Evolutionary conservation across 352 stramenopile genomes (phyloP).

Genomic region (Phytopythium ostracodes): DNA sequence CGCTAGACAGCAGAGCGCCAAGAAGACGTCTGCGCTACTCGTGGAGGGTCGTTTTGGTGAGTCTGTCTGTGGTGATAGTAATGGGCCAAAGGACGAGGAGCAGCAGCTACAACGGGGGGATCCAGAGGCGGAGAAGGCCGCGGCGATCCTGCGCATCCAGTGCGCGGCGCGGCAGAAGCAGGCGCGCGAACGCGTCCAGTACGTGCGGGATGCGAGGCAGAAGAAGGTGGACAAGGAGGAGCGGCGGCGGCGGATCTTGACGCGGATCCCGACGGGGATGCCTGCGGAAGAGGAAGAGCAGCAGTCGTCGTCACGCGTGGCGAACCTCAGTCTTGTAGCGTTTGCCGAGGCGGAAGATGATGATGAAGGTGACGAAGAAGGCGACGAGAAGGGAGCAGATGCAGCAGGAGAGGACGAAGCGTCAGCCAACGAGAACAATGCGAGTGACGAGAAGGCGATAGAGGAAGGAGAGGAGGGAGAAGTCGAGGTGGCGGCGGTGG

Average conservation of each 20-base stretch:
- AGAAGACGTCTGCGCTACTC: constrained; percentile 10
- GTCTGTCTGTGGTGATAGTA: neutral
- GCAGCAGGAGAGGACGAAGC: neutral
- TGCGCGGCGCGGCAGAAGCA: constrained; percentile 48
- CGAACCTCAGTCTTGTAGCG: neutral
- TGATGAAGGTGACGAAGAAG: constrained; percentile 1
- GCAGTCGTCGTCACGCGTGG: neutral
- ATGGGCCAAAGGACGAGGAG: neutral
- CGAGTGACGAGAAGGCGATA: neutral
- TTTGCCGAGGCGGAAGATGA: constrained; percentile 3
- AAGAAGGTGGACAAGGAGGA: constrained; percentile 6
- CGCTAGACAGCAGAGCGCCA: constrained; percentile 26
- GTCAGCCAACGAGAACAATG: neutral
- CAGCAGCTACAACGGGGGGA: neutral
- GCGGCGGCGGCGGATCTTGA: constrained; percentile 5
- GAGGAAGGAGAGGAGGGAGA: neutral
- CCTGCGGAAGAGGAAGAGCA: constrained; percentile 7
- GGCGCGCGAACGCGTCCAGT: constrained; percentile 31
- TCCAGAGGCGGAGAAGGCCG: constrained; percentile 13
- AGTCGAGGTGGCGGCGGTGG: neutral
- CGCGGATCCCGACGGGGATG: constrained; percentile 25
- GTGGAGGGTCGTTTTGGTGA: constrained; percentile 8
- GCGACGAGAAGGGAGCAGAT: constrained; percentile 1
- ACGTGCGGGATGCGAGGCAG: constrained; percentile 21
- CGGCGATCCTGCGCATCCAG: constrained; percentile 43